A percentile compares a stretch with the other conserved stretches of the same genome.
These are phyloP conservation scores for Ceratobasidium sp. DNA, from an alignment of 1,284 basidiomycete species.

Conservation along the genomic window DNA sequence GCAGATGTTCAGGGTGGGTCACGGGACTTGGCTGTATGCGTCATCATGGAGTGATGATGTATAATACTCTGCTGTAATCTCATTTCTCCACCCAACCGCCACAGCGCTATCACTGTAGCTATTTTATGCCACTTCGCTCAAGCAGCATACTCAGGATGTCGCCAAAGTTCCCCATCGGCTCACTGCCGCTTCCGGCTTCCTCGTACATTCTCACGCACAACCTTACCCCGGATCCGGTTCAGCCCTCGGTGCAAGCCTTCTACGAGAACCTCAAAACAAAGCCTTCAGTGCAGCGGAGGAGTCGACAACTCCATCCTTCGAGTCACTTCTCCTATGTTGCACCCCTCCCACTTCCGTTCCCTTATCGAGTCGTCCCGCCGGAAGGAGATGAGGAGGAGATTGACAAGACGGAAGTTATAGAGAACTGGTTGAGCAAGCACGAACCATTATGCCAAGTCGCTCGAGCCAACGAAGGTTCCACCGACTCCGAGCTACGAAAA, in stretches of 20 bases:
- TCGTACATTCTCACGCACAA: conserved; percentile 68
- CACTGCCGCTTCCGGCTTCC: conserved; percentile 68
- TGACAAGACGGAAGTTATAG: conserved; percentile 67
- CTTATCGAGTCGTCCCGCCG: conserved; percentile 68
- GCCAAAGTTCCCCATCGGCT: conserved; percentile 59
- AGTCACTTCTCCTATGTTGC: conserved; percentile 84
- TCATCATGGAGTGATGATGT: not conserved
- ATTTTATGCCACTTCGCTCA: conserved; percentile 9
- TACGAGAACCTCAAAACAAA: conserved; percentile 58
- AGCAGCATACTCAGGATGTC: conserved; percentile 24
- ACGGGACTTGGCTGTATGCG: conserved; percentile 15
- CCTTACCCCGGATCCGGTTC: conserved; percentile 71
- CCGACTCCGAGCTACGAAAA: conserved; percentile 45
- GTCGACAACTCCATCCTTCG: conserved; percentile 63
- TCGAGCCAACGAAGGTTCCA: not conserved
- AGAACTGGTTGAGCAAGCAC: conserved; percentile 69
- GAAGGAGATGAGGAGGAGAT: conserved; percentile 54
- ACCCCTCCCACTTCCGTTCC: conserved; percentile 85
- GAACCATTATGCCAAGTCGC: conserved; percentile 61
- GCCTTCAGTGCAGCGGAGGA: conserved; percentile 77
- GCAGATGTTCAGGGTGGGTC: conserved; percentile 25
- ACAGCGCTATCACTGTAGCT: not conserved
- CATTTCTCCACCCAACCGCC: not conserved
- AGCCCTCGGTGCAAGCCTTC: conserved; percentile 60
- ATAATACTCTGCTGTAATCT: not conserved